Evolutionary conservation across 768 basidiomycete genomes (phyloP), one percentile per base, ranked within the genome.

Genomic region (Leccinum sublutescens): DNA sequence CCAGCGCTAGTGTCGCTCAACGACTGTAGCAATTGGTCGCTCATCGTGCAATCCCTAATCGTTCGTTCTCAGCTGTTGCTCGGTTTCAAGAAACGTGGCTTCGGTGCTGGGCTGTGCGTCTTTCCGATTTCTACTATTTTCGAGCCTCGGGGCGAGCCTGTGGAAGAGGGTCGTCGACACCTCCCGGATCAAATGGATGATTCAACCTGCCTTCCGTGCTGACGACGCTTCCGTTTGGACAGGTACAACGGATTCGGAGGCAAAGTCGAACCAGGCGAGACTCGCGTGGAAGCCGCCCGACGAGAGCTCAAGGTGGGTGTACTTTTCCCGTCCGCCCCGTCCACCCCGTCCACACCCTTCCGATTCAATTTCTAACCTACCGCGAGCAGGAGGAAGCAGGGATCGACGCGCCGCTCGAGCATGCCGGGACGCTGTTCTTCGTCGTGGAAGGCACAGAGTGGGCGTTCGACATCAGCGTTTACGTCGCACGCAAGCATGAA

Each of bases 201-300:
- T 47, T 33, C 27, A 12, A 49, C 23, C 11, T 25, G 14, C 17
- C 9, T 34, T 15, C 14, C 40, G 7, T 49, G n/a, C 49, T 64
- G 54, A 62, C 21, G 23, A 47, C 11, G 8, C 11, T 5, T 52
- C 15, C 25, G n/a, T 49, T 50, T 25, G 4, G 3, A 4, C 65
- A 93, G 93, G 66, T 93, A 83, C 67, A 95, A 95, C 62, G 93
- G 93, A 4, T 95, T 94, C 64, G 92, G 91, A 17, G 93, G 93
- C 10, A 96, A 96, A 72, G 85, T 91, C 9, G 91, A 95, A 58
- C 73, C 79, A 3, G 83, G 82, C 4, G 93, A 96, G 72, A 85
- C 86, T 0, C 74, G 85, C 17, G 64, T 76, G 0, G 74, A 89
- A 66, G 93, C 91, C 10, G 93, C 93, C 4, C 65, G 72, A n/a